Evolutionary conservation across 2,329 filamentous ascomycete species (phyloP), one percentile per base, ranked within the genome.

Genomic region (Calonectria hawksworthii): DNA sequence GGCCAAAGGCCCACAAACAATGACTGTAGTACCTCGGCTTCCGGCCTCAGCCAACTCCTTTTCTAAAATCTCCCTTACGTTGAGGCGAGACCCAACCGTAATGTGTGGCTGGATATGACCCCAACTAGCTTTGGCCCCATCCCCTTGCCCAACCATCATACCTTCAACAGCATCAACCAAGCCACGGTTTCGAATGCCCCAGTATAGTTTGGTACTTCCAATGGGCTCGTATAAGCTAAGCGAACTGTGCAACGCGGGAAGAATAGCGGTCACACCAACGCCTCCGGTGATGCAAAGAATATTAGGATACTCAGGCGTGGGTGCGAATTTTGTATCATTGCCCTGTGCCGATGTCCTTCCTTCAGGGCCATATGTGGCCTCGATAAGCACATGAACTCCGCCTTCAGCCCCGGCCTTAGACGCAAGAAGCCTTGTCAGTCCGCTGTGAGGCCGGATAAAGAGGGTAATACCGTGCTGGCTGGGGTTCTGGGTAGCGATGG

Each of bases 281-380:
- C 83, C 83, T 4, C 83, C 83, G 0, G 82, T 82, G 8, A 84
- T 82, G 70, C 77, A 80, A 9, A 84, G 66, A 0, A 82, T 66
- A 38, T 81, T 81, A 8, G 82, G 79, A 52, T 79, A 83, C 32
- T 81, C 72, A 4, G 67, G 52, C 0, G 73, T 80, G 3, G 79
- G 80, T 2, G 64, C 54, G 10, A 81, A 78, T 2, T 75, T 74
- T 9, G 68, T 51, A 11, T 79, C 72, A 30, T 70, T 74, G 34
- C 76, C 75, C 26, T 80, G 80, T 7, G 77, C 66, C 1, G 74
- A 74, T 0, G 74, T 76, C 14, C 74, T 74, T 44, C 77, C 78
- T 30, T 82, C 77, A 18, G 81, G 80, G 1, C 79, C 81, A 47
- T 84, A 84, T 21, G 80, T 80, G 1, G 74, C 76, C 66, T 84